Evolutionary conservation across 2,329 filamentous ascomycete species (phyloP).

Genomic region (Cercospora sp.): DNA sequence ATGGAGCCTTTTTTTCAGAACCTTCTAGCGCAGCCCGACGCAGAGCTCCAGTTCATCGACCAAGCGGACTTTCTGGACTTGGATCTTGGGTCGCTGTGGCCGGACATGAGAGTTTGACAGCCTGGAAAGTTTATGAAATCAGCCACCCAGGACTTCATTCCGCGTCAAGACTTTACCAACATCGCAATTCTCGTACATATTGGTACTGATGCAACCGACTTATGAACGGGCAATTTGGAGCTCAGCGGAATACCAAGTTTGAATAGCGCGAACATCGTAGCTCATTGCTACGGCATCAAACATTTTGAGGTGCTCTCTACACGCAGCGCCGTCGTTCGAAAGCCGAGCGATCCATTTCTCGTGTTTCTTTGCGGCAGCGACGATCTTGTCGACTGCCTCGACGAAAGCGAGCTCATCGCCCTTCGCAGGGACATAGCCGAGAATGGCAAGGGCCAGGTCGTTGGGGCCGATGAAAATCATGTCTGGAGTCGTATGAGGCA

Average conservation of each 20-base stretch:
- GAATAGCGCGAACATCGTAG: conserved; percentile 28
- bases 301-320: conserved; percentile 50
- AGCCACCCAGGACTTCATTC: too few species aligned
- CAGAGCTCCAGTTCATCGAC: not conserved
- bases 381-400: conserved; percentile 52
- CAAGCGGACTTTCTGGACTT: not conserved
- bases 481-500: conserved; percentile 1
- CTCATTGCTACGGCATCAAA: conserved; percentile 51
- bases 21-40: not conserved
- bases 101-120: not conserved
- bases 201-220: not conserved
- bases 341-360: conserved; percentile 65
- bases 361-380: conserved; percentile 58
- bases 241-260: conserved; percentile 33
- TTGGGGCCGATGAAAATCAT: conserved; percentile 56
- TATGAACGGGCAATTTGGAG: not conserved
- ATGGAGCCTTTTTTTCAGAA: not conserved
- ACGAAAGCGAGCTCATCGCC: conserved; percentile 49
- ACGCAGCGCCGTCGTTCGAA: conserved; percentile 51
- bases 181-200: not conserved
- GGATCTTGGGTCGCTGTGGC: not conserved
- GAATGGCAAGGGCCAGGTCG: conserved; percentile 57
- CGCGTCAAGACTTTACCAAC: not conserved
- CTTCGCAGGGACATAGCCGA: conserved; percentile 47
- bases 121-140: not conserved